Evolutionary conservation across 768 basidiomycete genomes (phyloP).

Genomic region (Favolaschia claudopus): DNA sequence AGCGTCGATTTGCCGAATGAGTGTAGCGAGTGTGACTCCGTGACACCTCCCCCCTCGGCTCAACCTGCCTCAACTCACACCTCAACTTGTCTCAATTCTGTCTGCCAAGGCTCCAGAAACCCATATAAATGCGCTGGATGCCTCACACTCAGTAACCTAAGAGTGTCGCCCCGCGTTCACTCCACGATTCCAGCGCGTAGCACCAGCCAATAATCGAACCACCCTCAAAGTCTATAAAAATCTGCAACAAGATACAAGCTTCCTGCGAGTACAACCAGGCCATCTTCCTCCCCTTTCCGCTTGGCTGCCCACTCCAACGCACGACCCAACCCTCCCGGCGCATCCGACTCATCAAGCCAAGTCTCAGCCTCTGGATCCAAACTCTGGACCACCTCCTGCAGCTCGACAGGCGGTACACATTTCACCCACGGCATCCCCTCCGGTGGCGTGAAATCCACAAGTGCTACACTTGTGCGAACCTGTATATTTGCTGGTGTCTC

Average conservation of each 20-base stretch:
- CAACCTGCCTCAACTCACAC: no score
- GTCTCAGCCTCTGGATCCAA: constrained; percentile 56
- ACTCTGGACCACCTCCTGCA: constrained; percentile 52
- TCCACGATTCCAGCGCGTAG: no score
- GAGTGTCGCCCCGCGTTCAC: no score
- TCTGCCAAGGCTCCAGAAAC: no score
- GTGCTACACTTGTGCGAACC: constrained; percentile 56
- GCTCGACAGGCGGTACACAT: constrained; percentile 58
- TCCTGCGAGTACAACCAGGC: constrained; percentile 81
- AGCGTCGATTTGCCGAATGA: no score
- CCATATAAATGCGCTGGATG: no score
- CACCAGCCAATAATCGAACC: no score
- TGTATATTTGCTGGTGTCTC: constrained; percentile 34
- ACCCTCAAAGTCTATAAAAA: constrained; percentile 67
- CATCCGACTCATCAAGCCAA: constrained; percentile 49
- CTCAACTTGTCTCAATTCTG: no score
- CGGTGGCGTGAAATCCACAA: constrained; percentile 73
- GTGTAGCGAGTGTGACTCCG: no score
- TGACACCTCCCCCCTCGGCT: no score
- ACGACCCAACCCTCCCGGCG: constrained; percentile 34
- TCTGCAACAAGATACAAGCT: constrained; percentile 96
- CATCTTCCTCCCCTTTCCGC: constrained; percentile 44
- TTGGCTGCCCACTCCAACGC: constrained; percentile 60
- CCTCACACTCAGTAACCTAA: no score
- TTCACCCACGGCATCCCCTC: constrained; percentile 97